These are phyloP conservation scores for Hyphopichia fennica DNA, from an alignment of 1,139 yeast genomes.

Conservation along the genomic window DNA sequence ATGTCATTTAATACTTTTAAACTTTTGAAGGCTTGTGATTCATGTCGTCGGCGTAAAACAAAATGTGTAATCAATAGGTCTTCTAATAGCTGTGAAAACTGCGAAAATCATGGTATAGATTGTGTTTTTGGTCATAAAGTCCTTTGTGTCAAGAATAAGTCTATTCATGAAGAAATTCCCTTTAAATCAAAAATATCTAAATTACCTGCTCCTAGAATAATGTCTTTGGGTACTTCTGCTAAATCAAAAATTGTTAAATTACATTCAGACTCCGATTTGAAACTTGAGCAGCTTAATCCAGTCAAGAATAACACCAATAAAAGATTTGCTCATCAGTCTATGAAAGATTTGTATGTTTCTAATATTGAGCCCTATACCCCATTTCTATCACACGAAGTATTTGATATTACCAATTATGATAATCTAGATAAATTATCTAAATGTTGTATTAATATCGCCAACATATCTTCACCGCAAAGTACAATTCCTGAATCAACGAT, in stretches of 20 bases:
- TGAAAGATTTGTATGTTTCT: slow-evolving; percentile 9
- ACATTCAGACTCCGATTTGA: not conserved
- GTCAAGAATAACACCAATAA: not conserved
- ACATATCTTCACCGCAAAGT: slow-evolving; percentile 12
- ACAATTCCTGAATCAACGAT: slow-evolving; percentile 13
- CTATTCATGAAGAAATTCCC: slow-evolving; percentile 5
- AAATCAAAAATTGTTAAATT: not conserved
- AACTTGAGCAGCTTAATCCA: not conserved
- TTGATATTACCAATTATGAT: slow-evolving; percentile 3
- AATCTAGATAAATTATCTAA: slow-evolving; percentile 14
- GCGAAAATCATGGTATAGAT: slow-evolving; percentile 14
- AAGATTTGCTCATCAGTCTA: not conserved
- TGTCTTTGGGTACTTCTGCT: not conserved
- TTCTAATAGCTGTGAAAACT: slow-evolving; percentile 15
- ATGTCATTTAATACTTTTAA: slow-evolving; percentile 8
- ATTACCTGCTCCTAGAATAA: not conserved
- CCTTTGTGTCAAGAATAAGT: slow-evolving; percentile 11
- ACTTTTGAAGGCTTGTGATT: slow-evolving; percentile 18
- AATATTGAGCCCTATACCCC: slow-evolving; percentile 21
- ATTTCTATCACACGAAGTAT: slow-evolving; percentile 13
- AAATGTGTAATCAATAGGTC: slow-evolving; percentile 14
- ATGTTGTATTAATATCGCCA: slow-evolving; percentile 19
- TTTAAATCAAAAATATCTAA: not conserved
- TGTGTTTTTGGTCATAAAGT: slow-evolving; percentile 21
- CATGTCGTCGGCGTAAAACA: slow-evolving; percentile 18